phyloP scores from a whole-genome alignment of 345 rosid species.

The Populus euphratica region DNA sequence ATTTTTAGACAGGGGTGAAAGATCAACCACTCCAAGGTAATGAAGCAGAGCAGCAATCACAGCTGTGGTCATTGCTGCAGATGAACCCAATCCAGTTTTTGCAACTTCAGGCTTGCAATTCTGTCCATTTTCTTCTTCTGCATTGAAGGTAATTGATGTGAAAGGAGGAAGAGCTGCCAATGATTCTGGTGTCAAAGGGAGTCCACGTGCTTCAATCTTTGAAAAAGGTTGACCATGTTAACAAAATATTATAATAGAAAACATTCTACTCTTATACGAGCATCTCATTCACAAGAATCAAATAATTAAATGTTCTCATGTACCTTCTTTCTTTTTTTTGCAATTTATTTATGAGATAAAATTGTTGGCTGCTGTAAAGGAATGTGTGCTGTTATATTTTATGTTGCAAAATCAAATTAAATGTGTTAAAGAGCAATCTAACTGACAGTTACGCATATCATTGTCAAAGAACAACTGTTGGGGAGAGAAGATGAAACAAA shows the following conservation, averaged over 20 bases:
- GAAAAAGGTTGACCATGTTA: conserved; percentile 8
- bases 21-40: conserved; percentile 77
- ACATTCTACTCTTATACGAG: not conserved
- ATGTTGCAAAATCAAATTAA: not conserved
- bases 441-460: not conserved
- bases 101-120: conserved; percentile 92
- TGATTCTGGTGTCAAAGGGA: conserved; percentile 76
- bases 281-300: not conserved
- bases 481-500: not conserved
- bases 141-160: conserved; percentile 77
- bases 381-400: not conserved
- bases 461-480: not conserved
- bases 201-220: conserved; percentile 83
- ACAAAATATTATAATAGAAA: conserved; percentile 15
- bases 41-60: conserved; percentile 87
- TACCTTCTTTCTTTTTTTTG: not conserved
- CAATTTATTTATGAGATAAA: not conserved
- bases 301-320: not conserved
- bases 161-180: conserved; percentile 78
- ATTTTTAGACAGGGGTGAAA: conserved; percentile 44
- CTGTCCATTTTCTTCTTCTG: conserved; percentile 53
- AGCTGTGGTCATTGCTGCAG: conserved; percentile 98
- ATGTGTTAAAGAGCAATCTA: not conserved
- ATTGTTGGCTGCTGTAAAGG: not conserved
- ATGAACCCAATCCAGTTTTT: conserved; percentile 97